Evolutionary conservation across 768 basidiomycete species (phyloP).

Genomic region (Scleroderma bovista): DNA sequence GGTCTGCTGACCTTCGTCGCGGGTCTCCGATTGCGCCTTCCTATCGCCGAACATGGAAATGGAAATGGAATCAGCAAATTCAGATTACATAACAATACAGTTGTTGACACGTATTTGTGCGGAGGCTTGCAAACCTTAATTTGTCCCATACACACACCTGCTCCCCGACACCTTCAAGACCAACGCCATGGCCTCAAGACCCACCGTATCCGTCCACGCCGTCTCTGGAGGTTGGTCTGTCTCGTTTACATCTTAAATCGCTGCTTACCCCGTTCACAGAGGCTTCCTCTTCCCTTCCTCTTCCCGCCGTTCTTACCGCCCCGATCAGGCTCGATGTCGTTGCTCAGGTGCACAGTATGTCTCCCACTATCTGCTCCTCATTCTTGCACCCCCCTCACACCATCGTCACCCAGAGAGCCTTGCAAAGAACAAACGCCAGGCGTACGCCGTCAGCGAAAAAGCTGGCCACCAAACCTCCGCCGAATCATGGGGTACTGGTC

Average conservation of each 20-base stretch:
- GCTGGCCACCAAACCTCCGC: constrained; percentile 99
- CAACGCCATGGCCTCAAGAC: constrained; percentile 81
- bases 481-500: constrained; percentile 99
- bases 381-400: constrained; percentile 8
- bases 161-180: constrained; percentile 37
- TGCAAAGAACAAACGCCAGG: constrained; percentile 96
- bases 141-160: not conserved
- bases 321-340: constrained; percentile 99
- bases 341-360: constrained; percentile 96
- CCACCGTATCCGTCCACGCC: constrained; percentile 82
- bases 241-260: not conserved
- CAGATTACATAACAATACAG: not conserved
- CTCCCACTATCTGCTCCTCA: not conserved
- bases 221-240: constrained; percentile 58
- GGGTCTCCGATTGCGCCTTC: too few relatives aligned
- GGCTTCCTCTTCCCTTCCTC: constrained; percentile 82
- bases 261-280: constrained; percentile 39
- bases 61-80: too few relatives aligned
- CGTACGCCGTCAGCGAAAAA: constrained; percentile 95
- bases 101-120: constrained; percentile 12
- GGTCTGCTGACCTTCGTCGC: too few relatives aligned
- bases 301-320: constrained; percentile 94
- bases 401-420: constrained; percentile 68
- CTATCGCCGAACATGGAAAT: too few relatives aligned
- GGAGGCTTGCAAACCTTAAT: constrained; percentile 32